phyloP scores from a whole-genome alignment of 2,329 filamentous ascomycete genomes.

The Fusarium oxysporum region DNA sequence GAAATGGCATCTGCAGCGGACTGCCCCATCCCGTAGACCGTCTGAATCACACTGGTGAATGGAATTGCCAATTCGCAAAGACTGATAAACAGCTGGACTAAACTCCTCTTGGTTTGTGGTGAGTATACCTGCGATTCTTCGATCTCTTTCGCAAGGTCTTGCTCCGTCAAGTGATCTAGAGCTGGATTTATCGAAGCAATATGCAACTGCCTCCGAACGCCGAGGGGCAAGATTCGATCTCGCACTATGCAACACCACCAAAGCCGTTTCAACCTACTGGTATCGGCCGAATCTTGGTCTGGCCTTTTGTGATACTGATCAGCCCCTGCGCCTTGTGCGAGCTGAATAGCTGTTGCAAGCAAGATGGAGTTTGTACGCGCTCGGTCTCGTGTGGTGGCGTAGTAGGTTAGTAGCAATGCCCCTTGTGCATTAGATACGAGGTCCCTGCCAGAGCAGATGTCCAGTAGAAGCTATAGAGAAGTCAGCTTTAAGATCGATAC shows the following conservation, averaged over 20 bases:
- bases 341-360: background rate
- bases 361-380: background rate
- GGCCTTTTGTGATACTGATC: background rate
- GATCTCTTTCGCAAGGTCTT: background rate
- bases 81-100: rapidly evolving
- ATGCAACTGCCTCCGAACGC: background rate
- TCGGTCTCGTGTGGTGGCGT: background rate
- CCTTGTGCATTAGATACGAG: background rate
- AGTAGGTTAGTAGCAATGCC: rapidly evolving
- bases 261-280: rapidly evolving
- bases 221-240: background rate
- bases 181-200: background rate
- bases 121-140: rapidly evolving
- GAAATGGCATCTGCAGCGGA: background rate
- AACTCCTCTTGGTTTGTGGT: rapidly evolving
- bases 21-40: rapidly evolving
- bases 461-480: background rate
- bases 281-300: rapidly evolving
- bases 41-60: background rate
- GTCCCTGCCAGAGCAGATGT: rapidly evolving
- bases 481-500: rapidly evolving
- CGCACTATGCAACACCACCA: background rate
- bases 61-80: background rate
- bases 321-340: rapidly evolving
- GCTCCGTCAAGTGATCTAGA: background rate